Conservation (phyloP, 2,329 filamentous ascomycete species). For the Neonectria sp. region DNA sequence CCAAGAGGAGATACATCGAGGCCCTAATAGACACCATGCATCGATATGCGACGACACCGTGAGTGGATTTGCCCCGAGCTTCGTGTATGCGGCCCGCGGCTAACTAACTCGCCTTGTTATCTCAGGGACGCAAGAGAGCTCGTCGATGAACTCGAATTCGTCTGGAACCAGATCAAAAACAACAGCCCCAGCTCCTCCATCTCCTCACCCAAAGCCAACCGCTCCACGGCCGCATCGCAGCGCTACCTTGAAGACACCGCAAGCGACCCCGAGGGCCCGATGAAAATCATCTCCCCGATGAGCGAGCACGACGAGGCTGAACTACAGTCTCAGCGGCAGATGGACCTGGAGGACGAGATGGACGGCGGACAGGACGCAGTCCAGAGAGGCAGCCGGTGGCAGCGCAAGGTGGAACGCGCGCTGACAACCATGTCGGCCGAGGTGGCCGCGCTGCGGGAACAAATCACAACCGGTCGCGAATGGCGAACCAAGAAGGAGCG, state of each 20-base stretch:
- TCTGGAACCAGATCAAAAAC: slow-evolving; percentile 98
- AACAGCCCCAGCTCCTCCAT: slow-evolving; percentile 79
- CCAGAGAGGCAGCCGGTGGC: slow-evolving; percentile 74
- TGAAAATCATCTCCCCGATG: slow-evolving; percentile 86
- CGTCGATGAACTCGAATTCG: slow-evolving; percentile 96
- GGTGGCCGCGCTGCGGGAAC: slow-evolving; percentile 91
- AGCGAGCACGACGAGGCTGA: slow-evolving; percentile 84
- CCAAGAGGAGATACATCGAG: slow-evolving; percentile 94
- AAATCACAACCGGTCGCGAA: slow-evolving; percentile 84
- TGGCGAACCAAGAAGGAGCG: slow-evolving; percentile 77
- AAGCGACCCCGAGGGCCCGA: slow-evolving; percentile 67
- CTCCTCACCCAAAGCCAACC: slow-evolving; percentile 67
- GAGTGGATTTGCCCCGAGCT: slow-evolving; percentile 51
- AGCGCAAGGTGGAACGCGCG: slow-evolving; percentile 85
- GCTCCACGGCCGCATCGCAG: slow-evolving; percentile 50
- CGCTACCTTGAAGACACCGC: slow-evolving; percentile 62
- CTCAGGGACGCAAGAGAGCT: slow-evolving; percentile 85
- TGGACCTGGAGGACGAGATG: slow-evolving; percentile 62
- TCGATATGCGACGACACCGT: slow-evolving; percentile 90
- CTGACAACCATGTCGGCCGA: slow-evolving; percentile 93
- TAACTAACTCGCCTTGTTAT: slow-evolving; percentile 38
- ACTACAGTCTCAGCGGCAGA: slow-evolving; percentile 64
- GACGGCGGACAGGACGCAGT: slow-evolving; percentile 52
- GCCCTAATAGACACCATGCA: slow-evolving; percentile 98
- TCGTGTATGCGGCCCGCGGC: not conserved